phyloP scores from a whole-genome alignment of 169 alveolate genomes.

The Theileria orientalis region DNA sequence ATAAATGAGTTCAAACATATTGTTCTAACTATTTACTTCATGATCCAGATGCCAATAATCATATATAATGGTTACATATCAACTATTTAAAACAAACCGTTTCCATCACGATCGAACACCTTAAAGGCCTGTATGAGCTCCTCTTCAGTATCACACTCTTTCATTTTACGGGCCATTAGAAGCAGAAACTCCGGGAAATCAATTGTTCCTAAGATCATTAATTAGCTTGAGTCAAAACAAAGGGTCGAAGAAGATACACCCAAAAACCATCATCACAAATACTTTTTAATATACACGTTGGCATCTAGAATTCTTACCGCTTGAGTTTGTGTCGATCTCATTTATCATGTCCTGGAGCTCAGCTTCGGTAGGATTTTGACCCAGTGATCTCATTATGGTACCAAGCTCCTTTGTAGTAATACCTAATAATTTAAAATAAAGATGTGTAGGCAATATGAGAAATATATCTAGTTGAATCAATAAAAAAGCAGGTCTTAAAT shows the following conservation, averaged over 20 bases:
- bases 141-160: conserved; percentile 98
- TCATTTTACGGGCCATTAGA: conserved; percentile 99
- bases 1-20: too few species aligned
- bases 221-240: too few species aligned
- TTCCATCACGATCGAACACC: conserved; percentile 97
- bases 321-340: conserved; percentile 94
- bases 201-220: conserved; percentile 62
- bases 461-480: background rate
- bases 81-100: too few species aligned
- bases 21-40: too few species aligned
- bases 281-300: too few species aligned
- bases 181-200: conserved; percentile 99
- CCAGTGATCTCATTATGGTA: conserved; percentile 92
- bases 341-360: conserved; percentile 95
- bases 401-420: conserved; percentile 95
- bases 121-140: conserved; percentile 98
- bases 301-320: too few species aligned
- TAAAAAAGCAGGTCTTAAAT: background rate
- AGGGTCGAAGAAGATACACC: too few species aligned
- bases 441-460: conserved; percentile 22
- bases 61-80: too few species aligned
- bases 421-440: conserved; percentile 75
- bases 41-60: too few species aligned
- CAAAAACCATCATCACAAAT: too few species aligned
- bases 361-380: conserved; percentile 98